Conservation (phyloP, 2,329 filamentous ascomycete genomes). For the Aspergillus uvarum region DNA sequence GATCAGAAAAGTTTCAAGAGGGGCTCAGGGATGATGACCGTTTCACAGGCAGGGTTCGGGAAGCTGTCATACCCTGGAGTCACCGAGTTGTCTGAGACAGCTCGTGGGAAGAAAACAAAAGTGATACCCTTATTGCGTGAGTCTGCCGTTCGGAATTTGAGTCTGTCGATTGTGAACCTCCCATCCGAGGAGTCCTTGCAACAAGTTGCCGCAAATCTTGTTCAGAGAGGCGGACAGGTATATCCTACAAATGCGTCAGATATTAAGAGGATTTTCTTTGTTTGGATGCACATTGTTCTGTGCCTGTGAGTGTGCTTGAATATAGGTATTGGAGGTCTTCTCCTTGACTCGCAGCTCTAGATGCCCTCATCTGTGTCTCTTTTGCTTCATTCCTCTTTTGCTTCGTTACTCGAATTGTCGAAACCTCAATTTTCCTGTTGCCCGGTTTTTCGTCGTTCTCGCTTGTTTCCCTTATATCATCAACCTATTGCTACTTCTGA, state of each 20-base stretch:
- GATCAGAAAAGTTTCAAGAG: slow-evolving; percentile 27
- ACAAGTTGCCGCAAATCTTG: slow-evolving; percentile 28
- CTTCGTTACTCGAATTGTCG: not conserved
- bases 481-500: not conserved
- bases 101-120: slow-evolving; percentile 37
- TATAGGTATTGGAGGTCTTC: slow-evolving; percentile 29
- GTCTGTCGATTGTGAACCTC: slow-evolving; percentile 40
- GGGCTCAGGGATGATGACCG: slow-evolving; percentile 29
- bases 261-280: slow-evolving; percentile 30
- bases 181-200: slow-evolving; percentile 30
- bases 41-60: slow-evolving; percentile 28
- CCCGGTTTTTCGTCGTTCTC: not conserved
- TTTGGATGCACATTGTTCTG: slow-evolving; percentile 22
- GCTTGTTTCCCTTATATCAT: not conserved
- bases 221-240: slow-evolving; percentile 23
- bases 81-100: slow-evolving; percentile 41
- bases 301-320: slow-evolving; percentile 26
- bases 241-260: slow-evolving; percentile 30
- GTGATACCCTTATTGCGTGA: slow-evolving; percentile 46
- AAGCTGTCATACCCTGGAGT: slow-evolving; percentile 39
- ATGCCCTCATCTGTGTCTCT: slow-evolving; percentile 28
- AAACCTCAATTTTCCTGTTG: not conserved
- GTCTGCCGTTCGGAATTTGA: slow-evolving; percentile 40
- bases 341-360: slow-evolving; percentile 36
- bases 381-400: slow-evolving; percentile 10